These are phyloP conservation scores for Senna tora DNA, from an alignment of 306 rosid genomes.

Conservation along the genomic window DNA sequence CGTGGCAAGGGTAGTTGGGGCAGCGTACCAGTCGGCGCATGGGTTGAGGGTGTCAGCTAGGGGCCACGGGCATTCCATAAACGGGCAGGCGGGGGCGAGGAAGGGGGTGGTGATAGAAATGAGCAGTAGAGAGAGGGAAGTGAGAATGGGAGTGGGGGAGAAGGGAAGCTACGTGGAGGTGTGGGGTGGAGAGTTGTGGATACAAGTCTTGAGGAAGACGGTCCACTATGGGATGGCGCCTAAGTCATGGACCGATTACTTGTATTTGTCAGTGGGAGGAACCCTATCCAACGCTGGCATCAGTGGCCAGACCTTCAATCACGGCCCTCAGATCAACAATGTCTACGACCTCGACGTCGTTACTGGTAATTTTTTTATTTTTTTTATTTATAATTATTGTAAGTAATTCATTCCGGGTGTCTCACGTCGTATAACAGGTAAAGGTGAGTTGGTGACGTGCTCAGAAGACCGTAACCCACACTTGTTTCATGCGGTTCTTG, in stretches of 20 bases:
- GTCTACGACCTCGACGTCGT: conserved; percentile 85
- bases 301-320: conserved; percentile 91
- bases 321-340: conserved; percentile 90
- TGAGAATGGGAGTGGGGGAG: conserved; percentile 41
- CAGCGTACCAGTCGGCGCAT: conserved; percentile 46
- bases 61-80: conserved; percentile 97
- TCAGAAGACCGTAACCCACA: conserved; percentile 75
- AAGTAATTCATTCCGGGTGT: too few species aligned
- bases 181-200: conserved; percentile 98
- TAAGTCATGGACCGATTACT: conserved; percentile 93
- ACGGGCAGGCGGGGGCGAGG: conserved; percentile 73
- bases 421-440: conserved; percentile 50
- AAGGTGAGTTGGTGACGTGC: conserved; percentile 83
- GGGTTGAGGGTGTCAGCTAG: conserved; percentile 76
- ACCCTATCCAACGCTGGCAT: conserved; percentile 94
- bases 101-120: conserved; percentile 80
- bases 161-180: conserved; percentile 68
- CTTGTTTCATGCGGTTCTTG: conserved; percentile 86
- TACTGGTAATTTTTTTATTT: not conserved
- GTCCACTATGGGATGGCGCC: conserved; percentile 76
- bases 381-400: too few species aligned
- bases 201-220: conserved; percentile 62
- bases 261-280: conserved; percentile 92
- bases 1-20: conserved; percentile 48
- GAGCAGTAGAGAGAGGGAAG: conserved; percentile 40